These are phyloP conservation scores for Kluyveromyces lactis DNA, from an alignment of 805 yeast species.

Conservation along the genomic window DNA sequence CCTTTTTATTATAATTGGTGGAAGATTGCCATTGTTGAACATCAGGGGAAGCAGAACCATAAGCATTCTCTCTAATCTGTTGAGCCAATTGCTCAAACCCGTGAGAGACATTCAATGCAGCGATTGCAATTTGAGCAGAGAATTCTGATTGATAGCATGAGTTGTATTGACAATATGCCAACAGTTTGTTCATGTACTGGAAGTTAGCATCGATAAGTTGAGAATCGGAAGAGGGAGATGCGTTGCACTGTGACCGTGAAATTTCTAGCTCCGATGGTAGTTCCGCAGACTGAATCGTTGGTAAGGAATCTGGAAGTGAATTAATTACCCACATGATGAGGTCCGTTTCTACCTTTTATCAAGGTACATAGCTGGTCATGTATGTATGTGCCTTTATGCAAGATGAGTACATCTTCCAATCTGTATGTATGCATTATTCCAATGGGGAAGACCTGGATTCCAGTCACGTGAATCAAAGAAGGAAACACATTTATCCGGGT, in stretches of 20 bases:
- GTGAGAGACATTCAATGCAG: constrained; percentile 15
- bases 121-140: constrained; percentile 7
- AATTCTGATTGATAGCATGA: background rate
- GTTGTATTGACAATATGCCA: background rate
- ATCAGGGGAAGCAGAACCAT: constrained; percentile 11
- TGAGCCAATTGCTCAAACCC: constrained; percentile 15
- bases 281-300: background rate
- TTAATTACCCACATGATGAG: constrained; percentile 1
- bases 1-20: constrained; percentile 20
- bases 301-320: background rate
- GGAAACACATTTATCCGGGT: too few species aligned
- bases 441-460: too few species aligned
- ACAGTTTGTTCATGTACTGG: constrained; percentile 7
- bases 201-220: constrained; percentile 6
- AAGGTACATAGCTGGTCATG: too few species aligned
- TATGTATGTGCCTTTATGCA: too few species aligned
- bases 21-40: constrained; percentile 20
- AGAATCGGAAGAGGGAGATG: background rate
- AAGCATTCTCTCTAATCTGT: constrained; percentile 23
- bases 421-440: too few species aligned
- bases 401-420: too few species aligned
- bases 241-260: background rate
- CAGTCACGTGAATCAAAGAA: too few species aligned
- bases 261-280: background rate
- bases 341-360: too few species aligned